Base-by-base conservation (phyloP, 805 yeast species). In the Lachancea sp. region DNA sequence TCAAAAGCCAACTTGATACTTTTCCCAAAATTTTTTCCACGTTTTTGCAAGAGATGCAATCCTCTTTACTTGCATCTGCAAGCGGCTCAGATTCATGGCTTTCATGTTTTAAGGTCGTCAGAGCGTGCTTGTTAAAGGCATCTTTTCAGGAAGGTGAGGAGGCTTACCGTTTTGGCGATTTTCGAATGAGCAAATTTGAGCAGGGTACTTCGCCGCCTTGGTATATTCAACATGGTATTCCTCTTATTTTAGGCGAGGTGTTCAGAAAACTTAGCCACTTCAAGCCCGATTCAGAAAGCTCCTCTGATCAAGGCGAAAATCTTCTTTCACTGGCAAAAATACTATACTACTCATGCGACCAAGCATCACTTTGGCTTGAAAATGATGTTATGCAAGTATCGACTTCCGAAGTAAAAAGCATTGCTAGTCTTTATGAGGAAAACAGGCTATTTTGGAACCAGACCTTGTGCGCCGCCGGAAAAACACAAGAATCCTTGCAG, bases 361-460 rank as follows among this genome's bases (percentile, higher is more conserved):
- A 67, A 53, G 61, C 59, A 2, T 53, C 58, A 9, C 33, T 59
- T 5, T 71, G 73, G 72, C 53, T 58, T 2, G 44, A 53, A 39
- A 56, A 58, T 30, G 59, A 53, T 2, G 30, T 45, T 0, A 35
- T 54, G 8, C 53, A 48, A 20, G 48, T 50, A 38, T 56, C 42
- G 25, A 49, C 52, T 17, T 37, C 54, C 0, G 53, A 56, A 20
- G 67, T 59, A 37, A 47, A 46, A 8, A 59, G 63, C 11, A 58
- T 63, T 42, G 62, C 71, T 7, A 64, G 62, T 1, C 48, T 65
- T 11, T 63, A 50, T 42, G 27, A 50, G 5, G 52, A 55, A 1
- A 60, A 59, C 29, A 64, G 61, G 39, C 35, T 52, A 25, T 50
- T 47, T 25, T 89, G 96, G 96, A 76, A 83, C 11, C 66, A 69